Evolutionary conservation across 2,329 filamentous ascomycete genomes (phyloP).

Genomic region (Colletotrichum sp.): DNA sequence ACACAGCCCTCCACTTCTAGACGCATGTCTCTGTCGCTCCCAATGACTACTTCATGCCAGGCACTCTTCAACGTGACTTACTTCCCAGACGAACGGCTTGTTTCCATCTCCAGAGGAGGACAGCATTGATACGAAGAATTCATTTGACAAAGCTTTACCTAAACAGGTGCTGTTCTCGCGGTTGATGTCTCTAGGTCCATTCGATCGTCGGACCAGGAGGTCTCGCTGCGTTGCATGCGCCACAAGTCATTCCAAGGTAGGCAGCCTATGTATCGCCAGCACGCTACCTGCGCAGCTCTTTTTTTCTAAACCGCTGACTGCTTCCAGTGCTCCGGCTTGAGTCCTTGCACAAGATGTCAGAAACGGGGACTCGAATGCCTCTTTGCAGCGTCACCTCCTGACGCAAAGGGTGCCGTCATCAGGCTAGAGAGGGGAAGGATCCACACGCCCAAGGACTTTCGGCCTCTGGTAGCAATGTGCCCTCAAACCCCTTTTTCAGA

Average conservation of each 20-base stretch:
- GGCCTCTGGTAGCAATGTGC: too few relatives aligned
- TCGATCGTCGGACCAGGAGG: conserved; percentile 35
- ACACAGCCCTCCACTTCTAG: background rate
- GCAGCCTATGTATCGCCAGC: background rate
- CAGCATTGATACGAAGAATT: background rate
- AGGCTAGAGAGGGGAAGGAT: conserved; percentile 25
- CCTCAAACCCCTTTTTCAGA: conserved; percentile 16
- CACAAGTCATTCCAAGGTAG: conserved; percentile 37
- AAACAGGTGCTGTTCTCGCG: background rate
- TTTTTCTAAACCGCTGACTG: background rate
- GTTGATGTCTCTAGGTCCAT: conserved; percentile 35
- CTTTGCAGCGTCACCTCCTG: conserved; percentile 14
- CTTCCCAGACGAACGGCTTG: background rate
- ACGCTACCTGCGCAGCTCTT: background rate
- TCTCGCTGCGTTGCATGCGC: conserved; percentile 35
- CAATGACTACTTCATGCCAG: background rate
- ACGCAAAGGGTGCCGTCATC: conserved; percentile 20
- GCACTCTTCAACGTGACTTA: background rate
- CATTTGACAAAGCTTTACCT: background rate
- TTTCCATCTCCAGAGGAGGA: background rate
- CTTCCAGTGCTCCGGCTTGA: conserved; percentile 35
- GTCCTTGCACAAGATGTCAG: conserved; percentile 34
- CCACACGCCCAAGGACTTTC: background rate
- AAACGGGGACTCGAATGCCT: conserved; percentile 27
- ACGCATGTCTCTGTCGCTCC: background rate